Percentiles rank a stretch among this genome's conserved stretches.
Evolutionary conservation across 2,329 filamentous ascomycete species (phyloP).

Genomic region (Monosporascus ibericus): DNA sequence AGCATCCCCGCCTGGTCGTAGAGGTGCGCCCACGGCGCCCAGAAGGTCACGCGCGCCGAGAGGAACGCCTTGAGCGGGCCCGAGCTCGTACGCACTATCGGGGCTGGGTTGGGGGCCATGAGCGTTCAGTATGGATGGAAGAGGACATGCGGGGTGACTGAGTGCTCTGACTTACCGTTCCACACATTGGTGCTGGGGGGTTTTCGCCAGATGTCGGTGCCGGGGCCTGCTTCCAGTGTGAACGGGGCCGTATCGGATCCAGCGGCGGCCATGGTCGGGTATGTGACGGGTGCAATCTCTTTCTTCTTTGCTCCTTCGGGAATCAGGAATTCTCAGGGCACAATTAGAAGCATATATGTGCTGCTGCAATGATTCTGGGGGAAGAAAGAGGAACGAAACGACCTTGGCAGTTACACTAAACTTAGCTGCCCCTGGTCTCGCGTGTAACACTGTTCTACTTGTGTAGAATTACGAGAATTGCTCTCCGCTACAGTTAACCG

Average conservation of each 20-base stretch:
- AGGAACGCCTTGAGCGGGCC: constrained; percentile 50
- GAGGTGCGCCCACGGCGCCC: constrained; percentile 49
- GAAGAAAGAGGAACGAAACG: too few relatives aligned
- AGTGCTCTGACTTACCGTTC: constrained; percentile 41
- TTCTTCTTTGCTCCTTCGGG: too few relatives aligned
- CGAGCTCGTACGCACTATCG: constrained; percentile 28
- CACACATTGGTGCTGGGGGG: constrained; percentile 61
- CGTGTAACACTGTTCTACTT: too few relatives aligned
- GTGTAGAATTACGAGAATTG: too few relatives aligned
- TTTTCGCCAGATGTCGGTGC: constrained; percentile 74
- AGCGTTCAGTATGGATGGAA: constrained; percentile 8
- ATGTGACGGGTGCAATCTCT: too few relatives aligned
- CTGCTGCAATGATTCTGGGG: too few relatives aligned
- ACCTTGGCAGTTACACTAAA: too few relatives aligned
- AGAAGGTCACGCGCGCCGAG: constrained; percentile 56
- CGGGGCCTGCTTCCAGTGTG: constrained; percentile 48
- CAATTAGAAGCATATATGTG: too few relatives aligned
- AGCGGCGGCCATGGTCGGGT: too few relatives aligned
- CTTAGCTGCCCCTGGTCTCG: too few relatives aligned
- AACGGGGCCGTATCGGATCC: constrained; percentile 26
- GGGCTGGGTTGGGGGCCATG: constrained; percentile 23
- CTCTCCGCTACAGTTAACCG: too few relatives aligned
- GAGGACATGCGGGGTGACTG: background rate
- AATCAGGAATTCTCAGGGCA: too few relatives aligned
- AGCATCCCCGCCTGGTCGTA: constrained; percentile 67